Evolutionary conservation across 2,329 filamentous ascomycete species (phyloP).

Genomic region (Torrubiella hemipterigena): DNA sequence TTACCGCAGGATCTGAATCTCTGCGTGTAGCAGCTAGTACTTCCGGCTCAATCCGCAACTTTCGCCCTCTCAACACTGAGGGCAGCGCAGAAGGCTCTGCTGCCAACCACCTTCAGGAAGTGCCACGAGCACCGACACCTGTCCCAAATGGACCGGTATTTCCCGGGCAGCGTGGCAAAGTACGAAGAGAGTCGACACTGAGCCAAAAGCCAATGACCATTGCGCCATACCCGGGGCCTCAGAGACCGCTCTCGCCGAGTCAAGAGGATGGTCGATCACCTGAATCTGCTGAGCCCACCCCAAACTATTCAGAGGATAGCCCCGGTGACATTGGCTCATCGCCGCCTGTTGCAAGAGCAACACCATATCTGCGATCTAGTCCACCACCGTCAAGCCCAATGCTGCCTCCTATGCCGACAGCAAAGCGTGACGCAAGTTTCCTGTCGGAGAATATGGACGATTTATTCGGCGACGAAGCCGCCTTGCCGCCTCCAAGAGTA

Average conservation of each 20-base stretch:
- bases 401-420: slow-evolving; percentile 48
- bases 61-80: slow-evolving; percentile 60
- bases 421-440: slow-evolving; percentile 67
- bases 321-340: slow-evolving; percentile 81
- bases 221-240: slow-evolving; percentile 28
- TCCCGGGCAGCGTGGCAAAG: slow-evolving; percentile 17
- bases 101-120: slow-evolving; percentile 51
- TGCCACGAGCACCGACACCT: slow-evolving; percentile 68
- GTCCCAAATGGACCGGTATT: slow-evolving; percentile 43
- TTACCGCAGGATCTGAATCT: slow-evolving; percentile 65
- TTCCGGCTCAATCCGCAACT: slow-evolving; percentile 73
- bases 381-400: slow-evolving; percentile 71
- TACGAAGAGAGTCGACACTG: slow-evolving; percentile 50
- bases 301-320: slow-evolving; percentile 49
- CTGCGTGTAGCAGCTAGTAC: slow-evolving; percentile 85
- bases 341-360: slow-evolving; percentile 62
- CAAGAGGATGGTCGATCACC: slow-evolving; percentile 42
- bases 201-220: slow-evolving; percentile 38
- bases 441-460: slow-evolving; percentile 70
- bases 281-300: slow-evolving; percentile 39
- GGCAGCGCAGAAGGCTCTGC: slow-evolving; percentile 28
- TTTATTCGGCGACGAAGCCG: slow-evolving; percentile 50
- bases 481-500: slow-evolving; percentile 27
- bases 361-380: slow-evolving; percentile 41
- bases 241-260: slow-evolving; percentile 26